phyloP scores from a whole-genome alignment of 1,139 yeast genomes.

The Magnusiomyces fungicola region DNA sequence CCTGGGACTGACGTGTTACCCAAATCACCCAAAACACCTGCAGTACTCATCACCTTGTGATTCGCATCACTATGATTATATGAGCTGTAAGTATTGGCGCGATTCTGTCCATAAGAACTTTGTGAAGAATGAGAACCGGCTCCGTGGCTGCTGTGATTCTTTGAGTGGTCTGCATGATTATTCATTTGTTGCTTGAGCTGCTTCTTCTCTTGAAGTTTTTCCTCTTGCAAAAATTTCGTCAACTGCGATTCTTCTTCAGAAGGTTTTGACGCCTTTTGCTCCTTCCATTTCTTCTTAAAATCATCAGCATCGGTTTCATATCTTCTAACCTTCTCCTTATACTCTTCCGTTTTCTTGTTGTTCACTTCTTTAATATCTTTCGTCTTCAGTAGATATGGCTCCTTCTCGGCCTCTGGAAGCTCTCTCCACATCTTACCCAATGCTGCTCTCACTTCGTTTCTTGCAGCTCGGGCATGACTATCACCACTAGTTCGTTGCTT shows the following conservation, averaged over 20 bases:
- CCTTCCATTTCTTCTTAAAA: slow-evolving; percentile 35
- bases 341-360: slow-evolving; percentile 32
- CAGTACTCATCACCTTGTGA: no score
- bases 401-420: slow-evolving; percentile 33
- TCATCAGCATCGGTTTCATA: slow-evolving; percentile 37
- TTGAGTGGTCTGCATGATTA: not conserved
- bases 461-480: slow-evolving; percentile 32
- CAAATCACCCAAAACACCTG: no score
- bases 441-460: slow-evolving; percentile 38
- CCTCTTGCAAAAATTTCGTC: slow-evolving; percentile 17
- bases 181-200: slow-evolving; percentile 7
- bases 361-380: slow-evolving; percentile 32
- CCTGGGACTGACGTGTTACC: not conserved
- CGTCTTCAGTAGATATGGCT: slow-evolving; percentile 34
- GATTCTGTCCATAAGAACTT: not conserved
- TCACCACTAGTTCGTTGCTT: slow-evolving; percentile 29
- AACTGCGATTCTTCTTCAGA: slow-evolving; percentile 29
- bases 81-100: not conserved
- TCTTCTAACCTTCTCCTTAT: slow-evolving; percentile 28
- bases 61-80: no score
- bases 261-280: slow-evolving; percentile 32
- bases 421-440: slow-evolving; percentile 39
- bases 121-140: not conserved
- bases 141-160: not conserved
- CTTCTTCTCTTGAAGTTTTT: slow-evolving; percentile 8